phyloP scores from a whole-genome alignment of 108 stramenopile genomes.

The Mediolabrus comicus region DNA sequence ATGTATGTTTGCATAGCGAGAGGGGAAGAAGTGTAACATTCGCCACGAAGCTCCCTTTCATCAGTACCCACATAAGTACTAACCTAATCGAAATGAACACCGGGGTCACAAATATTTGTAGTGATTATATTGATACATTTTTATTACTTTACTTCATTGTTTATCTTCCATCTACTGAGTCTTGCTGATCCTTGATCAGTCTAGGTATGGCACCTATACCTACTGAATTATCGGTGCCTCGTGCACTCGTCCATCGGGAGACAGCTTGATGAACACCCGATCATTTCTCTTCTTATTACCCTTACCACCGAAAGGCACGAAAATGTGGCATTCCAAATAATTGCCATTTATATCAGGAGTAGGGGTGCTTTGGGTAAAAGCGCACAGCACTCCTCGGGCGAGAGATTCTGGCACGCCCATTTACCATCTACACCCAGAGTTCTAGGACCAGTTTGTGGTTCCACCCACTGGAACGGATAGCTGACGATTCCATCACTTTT shows the following conservation, averaged over 20 bases:
- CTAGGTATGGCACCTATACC: not conserved
- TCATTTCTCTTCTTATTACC: conserved; percentile 21
- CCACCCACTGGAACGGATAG: conserved; percentile 36
- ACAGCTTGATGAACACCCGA: conserved; percentile 20
- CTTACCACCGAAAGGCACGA: conserved; percentile 32
- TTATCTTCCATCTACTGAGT: too few relatives aligned
- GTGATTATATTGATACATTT: too few relatives aligned
- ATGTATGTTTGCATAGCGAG: not conserved
- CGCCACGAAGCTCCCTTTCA: not conserved
- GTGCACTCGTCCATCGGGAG: conserved; percentile 30
- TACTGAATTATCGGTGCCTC: conserved; percentile 24
- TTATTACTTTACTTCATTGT: too few relatives aligned
- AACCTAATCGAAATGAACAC: too few relatives aligned
- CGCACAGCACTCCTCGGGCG: conserved; percentile 28
- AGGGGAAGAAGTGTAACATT: not conserved
- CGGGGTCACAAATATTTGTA: too few relatives aligned
- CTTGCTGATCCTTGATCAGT: too few relatives aligned
- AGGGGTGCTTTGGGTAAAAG: not conserved
- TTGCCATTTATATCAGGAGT: conserved; percentile 19
- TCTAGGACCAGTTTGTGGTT: conserved; percentile 4
- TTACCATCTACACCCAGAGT: conserved; percentile 36
- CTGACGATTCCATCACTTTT: conserved; percentile 25
- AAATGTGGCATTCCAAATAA: conserved; percentile 38
- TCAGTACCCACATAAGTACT: too few relatives aligned
- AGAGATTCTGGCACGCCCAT: conserved; percentile 19